phyloP scores from a whole-genome alignment of 768 basidiomycete genomes.

The Kwoniella heveanensis region DNA sequence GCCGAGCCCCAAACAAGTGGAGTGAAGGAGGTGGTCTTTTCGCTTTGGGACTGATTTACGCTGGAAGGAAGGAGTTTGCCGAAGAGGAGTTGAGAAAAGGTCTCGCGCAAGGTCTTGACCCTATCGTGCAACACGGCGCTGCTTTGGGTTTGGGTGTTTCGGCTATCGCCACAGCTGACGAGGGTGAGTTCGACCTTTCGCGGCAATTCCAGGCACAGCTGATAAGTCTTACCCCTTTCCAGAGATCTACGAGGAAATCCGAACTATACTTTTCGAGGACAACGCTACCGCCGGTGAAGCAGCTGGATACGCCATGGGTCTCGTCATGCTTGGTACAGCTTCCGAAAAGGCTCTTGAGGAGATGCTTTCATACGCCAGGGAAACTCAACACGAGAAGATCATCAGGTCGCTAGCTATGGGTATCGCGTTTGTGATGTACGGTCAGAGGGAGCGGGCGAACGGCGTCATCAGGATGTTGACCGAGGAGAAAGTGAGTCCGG shows the following conservation, averaged over 20 bases:
- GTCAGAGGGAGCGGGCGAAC: conserved; percentile 88
- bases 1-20: conserved; percentile 72
- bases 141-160: conserved; percentile 95
- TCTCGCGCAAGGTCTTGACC: conserved; percentile 61
- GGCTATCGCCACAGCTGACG: conserved; percentile 86
- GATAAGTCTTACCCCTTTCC: neutral
- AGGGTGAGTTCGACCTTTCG: conserved; percentile 55
- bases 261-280: conserved; percentile 85
- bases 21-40: conserved; percentile 96
- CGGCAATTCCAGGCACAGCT: no score
- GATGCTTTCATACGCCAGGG: conserved; percentile 93
- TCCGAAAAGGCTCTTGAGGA: conserved; percentile 77
- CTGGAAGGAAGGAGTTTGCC: conserved; percentile 70
- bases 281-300: conserved; percentile 96
- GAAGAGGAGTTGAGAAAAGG: conserved; percentile 76
- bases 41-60: conserved; percentile 91
- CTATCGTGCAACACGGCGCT: conserved; percentile 95
- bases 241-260: conserved; percentile 89
- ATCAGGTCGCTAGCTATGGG: conserved; percentile 94
- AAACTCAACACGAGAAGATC: conserved; percentile 99
- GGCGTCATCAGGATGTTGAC: conserved; percentile 74
- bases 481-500: conserved; percentile 74
- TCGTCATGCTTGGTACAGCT: conserved; percentile 96
- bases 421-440: conserved; percentile 87
- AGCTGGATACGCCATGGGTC: conserved; percentile 94